Evolutionary conservation across 305 asterid genomes (phyloP), one percentile per base, ranked within the genome.

Genomic region (Striga hermonthica): DNA sequence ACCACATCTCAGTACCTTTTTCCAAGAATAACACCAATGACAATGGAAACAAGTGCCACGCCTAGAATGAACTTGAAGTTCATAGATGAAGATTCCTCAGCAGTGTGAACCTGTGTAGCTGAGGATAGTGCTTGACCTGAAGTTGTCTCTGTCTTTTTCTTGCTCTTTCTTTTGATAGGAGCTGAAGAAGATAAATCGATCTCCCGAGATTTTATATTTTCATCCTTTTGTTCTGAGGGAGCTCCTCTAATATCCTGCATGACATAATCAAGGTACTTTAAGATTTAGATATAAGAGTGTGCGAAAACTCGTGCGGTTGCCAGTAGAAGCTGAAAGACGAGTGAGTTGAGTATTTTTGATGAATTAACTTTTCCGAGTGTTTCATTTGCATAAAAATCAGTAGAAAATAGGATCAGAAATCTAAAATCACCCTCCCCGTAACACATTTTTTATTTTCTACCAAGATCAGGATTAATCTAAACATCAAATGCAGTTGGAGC

Each of bases 1-100:
- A n/a, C 76, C 73, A 61, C 36, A 64, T 40, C 74, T 68, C 78
- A 93, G 64, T 90, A 93, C 69, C 83, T 82, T 78, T 84, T 90
- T 5, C 98, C 98, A 48, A 93, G 86, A 74, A 90, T 70, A 49
- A 93, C 55, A 58, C 98, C 98, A 43, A 83, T 28, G 48, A 93
- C 75, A 16, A 88, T 76, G 6, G 98, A 93, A 72, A 88, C 82
- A 57, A 92, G 66, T 31, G 97, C 96, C 81, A 86, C 97, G 39
- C 94, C 97, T 57, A 90, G 35, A 39, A 90, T 59, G 81, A 90
- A 48, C 74, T 83, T 83, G 43, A 76, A 10, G 68, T 85, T 78
- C 70, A 80, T 61, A 40, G 69, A 50, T 48, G 87, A 68, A 57
- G 96, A 78, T 58, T 68, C 80, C 48, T 79, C 84, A 0, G 72